Evolutionary conservation across 306 rosid species (phyloP), one percentile per base, ranked within the genome.

Genomic region (Neltuma alba): DNA sequence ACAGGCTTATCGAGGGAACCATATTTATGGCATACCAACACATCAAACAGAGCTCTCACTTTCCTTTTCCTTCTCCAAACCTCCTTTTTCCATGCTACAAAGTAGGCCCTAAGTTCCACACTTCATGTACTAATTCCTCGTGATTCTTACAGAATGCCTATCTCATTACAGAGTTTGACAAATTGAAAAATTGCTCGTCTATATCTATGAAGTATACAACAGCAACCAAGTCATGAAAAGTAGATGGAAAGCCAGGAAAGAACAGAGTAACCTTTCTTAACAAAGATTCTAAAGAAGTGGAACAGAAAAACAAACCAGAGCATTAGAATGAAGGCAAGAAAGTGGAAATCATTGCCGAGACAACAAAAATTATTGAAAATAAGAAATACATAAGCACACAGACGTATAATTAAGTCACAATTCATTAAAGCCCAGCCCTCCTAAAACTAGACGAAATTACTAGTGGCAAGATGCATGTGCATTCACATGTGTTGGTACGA

Each of bases 401-500:
- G 21, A 33, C 7, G 7, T 18, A 2, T 31, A 62, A 60, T 28
- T 2, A 60, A 21, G 33, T 23, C 41, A 54, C 68, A 70, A 55
- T 76, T 54, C 77, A 76, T 77, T 58, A 61, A 66, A 18, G 30
- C 40, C 52, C 41, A 30, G 57, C 21, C 60, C 47, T 72, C 48
- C 78, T 7, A 21, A 72, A 73, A 73, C 16, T 72, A 60, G 8
- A 60, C 37, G 0, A 60, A 13, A 60, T 60, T 13, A 38, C 34
- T 81, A 74, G 40, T 36, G 61, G 68, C 76, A 80, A 45, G 48
- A 80, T 21, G 64, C 33, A 67, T 67, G 47, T 47, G 74, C 73
- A 44, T 37, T 25, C 41, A 69, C 40, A 72, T 68, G 11, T 25
- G 44, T 2, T 2, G 12, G 58, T 33, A 48, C 23, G 68, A 18